These are phyloP conservation scores for Vaccinium corymbosum DNA, from an alignment of 148 eudicot species.

Conservation along the genomic window DNA sequence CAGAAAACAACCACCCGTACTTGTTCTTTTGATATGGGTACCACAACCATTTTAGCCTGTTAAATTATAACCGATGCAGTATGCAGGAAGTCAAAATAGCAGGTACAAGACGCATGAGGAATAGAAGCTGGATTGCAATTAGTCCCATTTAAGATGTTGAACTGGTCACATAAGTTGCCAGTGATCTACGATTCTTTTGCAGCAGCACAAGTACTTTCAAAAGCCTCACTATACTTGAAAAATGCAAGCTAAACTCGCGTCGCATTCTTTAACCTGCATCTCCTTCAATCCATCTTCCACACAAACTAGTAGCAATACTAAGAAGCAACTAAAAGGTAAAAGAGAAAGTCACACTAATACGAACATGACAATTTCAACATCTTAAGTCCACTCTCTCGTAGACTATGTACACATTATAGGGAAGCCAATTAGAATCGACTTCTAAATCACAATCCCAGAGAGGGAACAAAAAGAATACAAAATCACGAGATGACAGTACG, in stretches of 20 bases:
- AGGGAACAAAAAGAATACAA: constrained; percentile 6
- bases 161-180: not conserved
- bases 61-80: not conserved
- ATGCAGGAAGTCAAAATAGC: not conserved
- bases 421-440: constrained; percentile 28
- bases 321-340: not conserved
- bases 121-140: not conserved
- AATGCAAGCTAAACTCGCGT: not conserved
- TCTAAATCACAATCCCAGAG: constrained; percentile 6
- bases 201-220: not conserved
- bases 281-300: not conserved
- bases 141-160: not conserved
- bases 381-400: constrained; percentile 8
- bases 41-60: not conserved
- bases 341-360: not conserved
- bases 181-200: not conserved
- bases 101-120: not conserved
- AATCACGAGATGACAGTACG: not conserved
- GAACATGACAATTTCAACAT: constrained; percentile 10
- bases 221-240: not conserved
- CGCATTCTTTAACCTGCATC: not conserved
- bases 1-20: not conserved
- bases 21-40: not conserved
- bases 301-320: too few relatives aligned
- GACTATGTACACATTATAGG: constrained; percentile 13